Evolutionary conservation across 768 basidiomycete species (phyloP).

Genomic region (Mycena galericulata): DNA sequence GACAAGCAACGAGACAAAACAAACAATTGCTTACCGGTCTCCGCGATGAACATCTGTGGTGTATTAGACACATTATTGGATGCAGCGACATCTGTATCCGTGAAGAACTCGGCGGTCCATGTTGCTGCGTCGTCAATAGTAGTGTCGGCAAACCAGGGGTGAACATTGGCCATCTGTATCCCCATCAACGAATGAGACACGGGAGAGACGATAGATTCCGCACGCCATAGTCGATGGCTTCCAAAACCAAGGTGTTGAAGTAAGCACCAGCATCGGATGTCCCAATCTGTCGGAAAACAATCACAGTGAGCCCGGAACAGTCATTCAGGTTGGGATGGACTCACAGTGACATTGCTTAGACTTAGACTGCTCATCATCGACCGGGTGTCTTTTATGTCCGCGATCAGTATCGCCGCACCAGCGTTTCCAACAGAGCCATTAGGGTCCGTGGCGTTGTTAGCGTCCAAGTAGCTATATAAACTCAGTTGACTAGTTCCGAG

Average conservation of each 20-base stretch:
- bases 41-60: constrained; percentile 91
- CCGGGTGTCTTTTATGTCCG: constrained; percentile 76
- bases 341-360: constrained; percentile 71
- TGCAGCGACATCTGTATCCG: constrained; percentile 67
- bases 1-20: not conserved
- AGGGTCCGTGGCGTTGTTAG: constrained; percentile 61
- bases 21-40: constrained; percentile 72
- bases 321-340: not conserved
- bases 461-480: constrained; percentile 65
- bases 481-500: not conserved
- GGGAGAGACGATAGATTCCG: not conserved
- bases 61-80: constrained; percentile 73
- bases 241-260: constrained; percentile 79
- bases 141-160: constrained; percentile 93
- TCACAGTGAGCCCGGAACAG: no score
- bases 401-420: constrained; percentile 73
- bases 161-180: constrained; percentile 86
- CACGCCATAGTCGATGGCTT: constrained; percentile 77
- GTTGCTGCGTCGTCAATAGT: constrained; percentile 72
- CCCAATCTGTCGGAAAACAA: constrained; percentile 13
- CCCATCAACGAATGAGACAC: not conserved
- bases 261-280: constrained; percentile 85
- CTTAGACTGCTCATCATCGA: constrained; percentile 65
- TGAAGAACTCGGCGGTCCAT: constrained; percentile 89
- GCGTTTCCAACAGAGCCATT: constrained; percentile 69